Conservation (phyloP, 352 stramenopile genomes). For the Phytopythium kandeliae region DNA sequence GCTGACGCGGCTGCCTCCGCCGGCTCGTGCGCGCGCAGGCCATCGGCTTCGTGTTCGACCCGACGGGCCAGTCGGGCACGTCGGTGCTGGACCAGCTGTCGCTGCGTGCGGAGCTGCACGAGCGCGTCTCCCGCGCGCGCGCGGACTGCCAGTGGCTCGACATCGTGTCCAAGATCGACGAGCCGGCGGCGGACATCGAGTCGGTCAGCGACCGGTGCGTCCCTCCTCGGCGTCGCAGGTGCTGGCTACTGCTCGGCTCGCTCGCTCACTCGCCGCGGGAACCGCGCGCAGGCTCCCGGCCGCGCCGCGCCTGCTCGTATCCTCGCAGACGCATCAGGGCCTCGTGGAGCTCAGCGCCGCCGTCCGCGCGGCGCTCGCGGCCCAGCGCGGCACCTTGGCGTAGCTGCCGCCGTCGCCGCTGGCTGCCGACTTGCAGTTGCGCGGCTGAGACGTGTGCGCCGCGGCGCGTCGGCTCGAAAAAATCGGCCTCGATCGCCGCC, state of each 20-base stretch:
- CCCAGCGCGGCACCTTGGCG: no score
- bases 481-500: no score
- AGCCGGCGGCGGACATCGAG: slow-evolving; percentile 34
- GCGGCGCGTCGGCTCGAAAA: no score
- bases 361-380: slow-evolving; percentile 47
- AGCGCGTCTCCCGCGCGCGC: slow-evolving; percentile 30
- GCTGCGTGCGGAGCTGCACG: slow-evolving; percentile 66
- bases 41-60: slow-evolving; percentile 84
- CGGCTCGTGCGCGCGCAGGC: no score
- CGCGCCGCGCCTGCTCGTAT: slow-evolving; percentile 33
- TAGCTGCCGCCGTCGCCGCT: no score
- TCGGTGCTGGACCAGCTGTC: slow-evolving; percentile 51
- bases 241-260: no score
- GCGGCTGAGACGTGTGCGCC: no score
- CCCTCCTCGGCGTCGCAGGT: no score
- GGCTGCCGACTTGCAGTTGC: no score
- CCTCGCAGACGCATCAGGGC: slow-evolving; percentile 71
- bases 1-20: no score
- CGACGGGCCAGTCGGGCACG: slow-evolving; percentile 62
- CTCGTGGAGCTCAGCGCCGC: slow-evolving; percentile 49
- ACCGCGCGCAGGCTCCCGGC: slow-evolving; percentile 18
- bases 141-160: slow-evolving; percentile 70
- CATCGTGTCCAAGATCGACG: slow-evolving; percentile 84
- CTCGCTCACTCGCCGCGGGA: no score
- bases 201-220: slow-evolving; percentile 31